Conservation (phyloP, 495 filamentous ascomycete genomes). For the Pseudoneurospora amorphoporcata region DNA sequence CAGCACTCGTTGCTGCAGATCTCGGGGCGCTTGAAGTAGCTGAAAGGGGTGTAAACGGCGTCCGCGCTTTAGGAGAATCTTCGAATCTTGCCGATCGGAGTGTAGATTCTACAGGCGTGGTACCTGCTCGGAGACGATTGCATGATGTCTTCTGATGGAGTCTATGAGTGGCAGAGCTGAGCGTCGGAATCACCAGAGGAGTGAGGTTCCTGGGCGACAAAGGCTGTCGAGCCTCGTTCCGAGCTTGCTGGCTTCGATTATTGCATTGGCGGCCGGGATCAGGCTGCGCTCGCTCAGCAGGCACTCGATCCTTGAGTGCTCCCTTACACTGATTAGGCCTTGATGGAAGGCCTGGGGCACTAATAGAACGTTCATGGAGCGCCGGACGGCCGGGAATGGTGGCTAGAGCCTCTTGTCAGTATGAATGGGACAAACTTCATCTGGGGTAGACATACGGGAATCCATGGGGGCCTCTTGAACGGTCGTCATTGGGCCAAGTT, state of each 20-base stretch:
- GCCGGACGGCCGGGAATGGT: slow-evolving; percentile 63
- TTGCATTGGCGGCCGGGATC: slow-evolving; percentile 1
- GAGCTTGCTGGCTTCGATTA: slow-evolving; percentile 10
- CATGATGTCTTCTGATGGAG: slow-evolving; percentile 29
- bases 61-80: slow-evolving; percentile 35
- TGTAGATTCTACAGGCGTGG: slow-evolving; percentile 23
- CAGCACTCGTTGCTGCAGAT: slow-evolving; percentile 31
- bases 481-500: slow-evolving; percentile 56
- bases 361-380: slow-evolving; percentile 56
- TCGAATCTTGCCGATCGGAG: slow-evolving; percentile 26
- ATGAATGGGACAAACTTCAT: background rate
- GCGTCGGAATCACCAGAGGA: slow-evolving; percentile 41
- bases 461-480: slow-evolving; percentile 59
- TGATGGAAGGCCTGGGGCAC: slow-evolving; percentile 46
- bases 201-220: slow-evolving; percentile 40
- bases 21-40: slow-evolving; percentile 28
- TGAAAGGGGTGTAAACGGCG: slow-evolving; percentile 35
- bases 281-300: slow-evolving; percentile 20
- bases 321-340: slow-evolving; percentile 31
- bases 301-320: slow-evolving; percentile 18
- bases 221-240: slow-evolving; percentile 23
- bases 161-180: slow-evolving; percentile 22
- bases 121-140: slow-evolving; percentile 30
- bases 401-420: slow-evolving; percentile 38
- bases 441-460: slow-evolving; percentile 51